Base-by-base conservation (phyloP, 306 rosid genomes). In the Vicia sativa region DNA sequence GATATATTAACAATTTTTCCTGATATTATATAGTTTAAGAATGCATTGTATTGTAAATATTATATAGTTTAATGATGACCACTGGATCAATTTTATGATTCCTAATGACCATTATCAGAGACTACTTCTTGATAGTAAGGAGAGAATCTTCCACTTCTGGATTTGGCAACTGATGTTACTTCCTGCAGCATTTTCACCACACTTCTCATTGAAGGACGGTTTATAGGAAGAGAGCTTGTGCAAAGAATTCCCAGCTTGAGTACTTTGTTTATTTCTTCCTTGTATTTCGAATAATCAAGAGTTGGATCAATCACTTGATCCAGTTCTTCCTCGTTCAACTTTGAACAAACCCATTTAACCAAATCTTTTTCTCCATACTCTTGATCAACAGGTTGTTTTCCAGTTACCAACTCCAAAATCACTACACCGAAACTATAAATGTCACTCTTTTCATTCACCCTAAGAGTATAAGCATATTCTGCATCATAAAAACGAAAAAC, bases 381-480 rank as follows among this genome's bases (percentile, higher is more conserved):
- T 11, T 80, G 72, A 85, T 83, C 87, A 69, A 81, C 62, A 21
- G 96, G 84, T 7, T 75, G 82, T 64, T 75, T 84, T 23, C 96
- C 96, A 3, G 91, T 89, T 52, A 87, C 86, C 81, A 89, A 71
- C 72, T 89, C 96, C 77, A 89, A 68, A 72, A 89, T 83, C 10
- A 89, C 91, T 58, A 89, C 91, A 0, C 96, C 96, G 48, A 89
- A 87, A 73, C 96, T 89, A 49, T 87, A 89, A 14, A 85, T 87
- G 19, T 89, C 96, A 39, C 96, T 89, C 84, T 89, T 89, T 67
- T 89, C 96, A 11, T 85, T 89, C 80, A 89, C 96, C 12, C 87
- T 57, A 42, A 89, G 87, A 11, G 96, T 89, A 38, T 89, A 89
- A 23, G 77, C 96, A 53, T 89, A 89, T 65, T 89, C 96, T 89